Evolutionary conservation across 306 rosid genomes (phyloP).

Genomic region (Pueraria montana): DNA sequence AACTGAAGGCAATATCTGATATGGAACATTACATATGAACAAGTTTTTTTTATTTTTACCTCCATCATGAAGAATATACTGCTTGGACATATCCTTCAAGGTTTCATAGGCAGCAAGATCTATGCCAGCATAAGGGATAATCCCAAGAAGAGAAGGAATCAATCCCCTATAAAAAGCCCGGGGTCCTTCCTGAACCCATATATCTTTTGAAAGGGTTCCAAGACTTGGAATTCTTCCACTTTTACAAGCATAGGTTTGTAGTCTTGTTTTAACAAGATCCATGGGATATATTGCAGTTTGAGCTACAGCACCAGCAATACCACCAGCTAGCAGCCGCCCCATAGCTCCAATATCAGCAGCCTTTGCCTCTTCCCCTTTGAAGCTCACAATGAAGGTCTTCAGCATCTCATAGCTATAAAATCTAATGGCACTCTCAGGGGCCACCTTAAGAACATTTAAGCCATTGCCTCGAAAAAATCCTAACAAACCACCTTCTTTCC

Average conservation of each 20-base stretch:
- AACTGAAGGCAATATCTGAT: conserved; percentile 43
- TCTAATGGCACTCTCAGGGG: conserved; percentile 96
- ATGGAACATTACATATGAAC: conserved; percentile 45
- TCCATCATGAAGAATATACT: conserved; percentile 73
- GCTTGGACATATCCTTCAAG: conserved; percentile 89
- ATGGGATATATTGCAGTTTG: conserved; percentile 90
- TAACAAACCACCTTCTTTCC: conserved; percentile 78
- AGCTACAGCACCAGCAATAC: conserved; percentile 92
- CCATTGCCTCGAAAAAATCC: conserved; percentile 97
- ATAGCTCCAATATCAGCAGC: conserved; percentile 66
- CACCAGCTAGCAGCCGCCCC: conserved; percentile 86
- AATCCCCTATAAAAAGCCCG: conserved; percentile 93
- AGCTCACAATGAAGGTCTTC: conserved; percentile 64
- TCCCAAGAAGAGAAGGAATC: conserved; percentile 92
- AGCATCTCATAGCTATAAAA: conserved; percentile 85
- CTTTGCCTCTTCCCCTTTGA: conserved; percentile 64
- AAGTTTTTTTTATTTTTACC: conserved; percentile 66
- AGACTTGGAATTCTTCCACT: conserved; percentile 76
- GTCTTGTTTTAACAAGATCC: conserved; percentile 93
- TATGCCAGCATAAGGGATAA: conserved; percentile 95
- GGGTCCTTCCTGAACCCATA: conserved; percentile 91
- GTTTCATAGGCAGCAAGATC: conserved; percentile 95
- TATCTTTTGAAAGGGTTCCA: conserved; percentile 75
- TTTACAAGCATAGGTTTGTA: conserved; percentile 72
- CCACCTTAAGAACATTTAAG: conserved; percentile 90